Evolutionary conservation across 2,329 filamentous ascomycete species (phyloP), one percentile per base, ranked within the genome.

Genomic region (Pseudodiploospora longispora): DNA sequence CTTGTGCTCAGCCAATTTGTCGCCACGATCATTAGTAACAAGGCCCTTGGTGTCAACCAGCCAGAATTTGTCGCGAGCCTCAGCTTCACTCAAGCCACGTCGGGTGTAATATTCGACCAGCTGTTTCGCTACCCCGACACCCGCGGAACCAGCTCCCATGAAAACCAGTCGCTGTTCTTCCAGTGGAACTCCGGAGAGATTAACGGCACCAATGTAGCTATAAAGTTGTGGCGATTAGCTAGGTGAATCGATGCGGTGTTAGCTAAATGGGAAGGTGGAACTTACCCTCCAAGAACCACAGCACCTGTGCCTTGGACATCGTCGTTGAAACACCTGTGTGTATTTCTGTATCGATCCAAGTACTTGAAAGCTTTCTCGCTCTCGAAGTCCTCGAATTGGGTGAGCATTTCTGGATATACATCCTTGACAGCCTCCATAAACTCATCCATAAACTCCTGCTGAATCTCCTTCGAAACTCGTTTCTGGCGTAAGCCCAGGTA

Each of bases 301-400:
- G 91, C 89, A 56, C 93, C 93, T 55, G 93, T 97, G 53, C 91
- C 91, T 72, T 97, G 91, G 61, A 98, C 93, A 62, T 98, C 91
- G 61, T 97, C 93, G 66, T 97, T 97, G 80, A 98, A 98, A 76
- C 87, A 94, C 66, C 87, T 90, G 74, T 95, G 91, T 52, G 75
- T 78, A 62, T 90, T 75, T 55, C 87, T 85, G 70, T 97, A 97
- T 48, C 88, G 81, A 62, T 93, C 85, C 35, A 97, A 78, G 59
- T 94, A 91, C 50, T 86, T 85, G 78, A 97, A 98, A 38, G 93
- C 91, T 68, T 82, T 82, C 55, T 80, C 76, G 59, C 91, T 95
- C 74, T 97, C 95, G 67, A 95, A 97, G 62, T 97, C 93, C 65
- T 97, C 91, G 57, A 95, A 97, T 64, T 97, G 93, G 50, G 97